Evolutionary conservation across 345 rosid species (phyloP), one percentile per base, ranked within the genome.

Genomic region (Eucalyptus guilfoylei): DNA sequence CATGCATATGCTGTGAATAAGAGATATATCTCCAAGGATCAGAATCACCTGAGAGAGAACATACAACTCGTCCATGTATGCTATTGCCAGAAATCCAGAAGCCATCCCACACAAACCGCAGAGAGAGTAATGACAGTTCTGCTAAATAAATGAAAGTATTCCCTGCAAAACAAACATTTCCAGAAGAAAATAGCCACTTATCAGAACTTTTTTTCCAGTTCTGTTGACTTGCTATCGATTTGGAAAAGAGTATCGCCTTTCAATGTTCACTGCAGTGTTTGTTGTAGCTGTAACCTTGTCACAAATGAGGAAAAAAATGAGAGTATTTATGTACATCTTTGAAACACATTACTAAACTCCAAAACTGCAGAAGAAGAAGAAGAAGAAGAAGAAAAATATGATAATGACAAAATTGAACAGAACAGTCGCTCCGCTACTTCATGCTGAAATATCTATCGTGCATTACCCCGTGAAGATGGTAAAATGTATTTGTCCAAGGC

Each of bases 21-120:
- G 37, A 60, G 86, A 89, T 34, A 88, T 16, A 85, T 54, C 87
- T 91, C 83, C 28, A 11, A 83, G 83, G 83, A 80, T 88, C 21
- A 91, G 60, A 80, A 80, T 91, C 91, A 97, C 99, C 99, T 96
- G 93, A 93, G 92, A 91, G 87, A 92, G 89, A 91, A 92, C 94
- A 91, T 80, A 90, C 90, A 94, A 87, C 89, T 95, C 98, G 89
- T 96, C 98, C 90, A 93, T 91, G 90, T 86, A 93, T 88, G 92
- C 91, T 87, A 94, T 87, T 87, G 93, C 86, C 85, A 90, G 90
- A 80, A 95, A 91, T 86, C 99, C 98, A 86, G 91, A 58, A 80
- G 95, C 95, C 91, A 92, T 64, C 90, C 95, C 96, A 91, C 90
- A 88, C 87, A 95, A 91, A 90, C 91, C 64, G 88, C 90, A 88